Percentiles rank a stretch among this genome's conserved stretches.
Evolutionary conservation across 2,329 filamentous ascomycete genomes (phyloP).

Genomic region (Atkinsonella texensis): DNA sequence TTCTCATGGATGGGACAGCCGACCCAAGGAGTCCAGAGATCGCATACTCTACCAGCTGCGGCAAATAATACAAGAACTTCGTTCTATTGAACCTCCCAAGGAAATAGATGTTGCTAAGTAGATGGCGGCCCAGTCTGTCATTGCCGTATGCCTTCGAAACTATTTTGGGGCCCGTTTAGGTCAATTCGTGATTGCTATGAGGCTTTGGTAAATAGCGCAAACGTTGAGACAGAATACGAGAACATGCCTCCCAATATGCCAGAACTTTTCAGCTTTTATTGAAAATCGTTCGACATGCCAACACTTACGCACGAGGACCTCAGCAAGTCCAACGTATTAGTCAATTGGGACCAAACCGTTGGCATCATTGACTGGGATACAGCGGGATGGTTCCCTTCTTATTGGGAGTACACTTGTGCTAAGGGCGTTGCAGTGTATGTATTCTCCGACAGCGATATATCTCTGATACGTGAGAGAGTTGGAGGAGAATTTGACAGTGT

Average conservation of each 20-base stretch:
- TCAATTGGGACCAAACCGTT: slow-evolving; percentile 23
- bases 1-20: slow-evolving; percentile 6
- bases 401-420: slow-evolving; percentile 21
- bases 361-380: slow-evolving; percentile 30
- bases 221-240: slow-evolving; percentile 9
- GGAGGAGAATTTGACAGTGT: too few relatives aligned
- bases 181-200: slow-evolving; percentile 19
- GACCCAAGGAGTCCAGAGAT: slow-evolving; percentile 5
- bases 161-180: slow-evolving; percentile 14
- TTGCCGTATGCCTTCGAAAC: slow-evolving; percentile 14
- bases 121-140: slow-evolving; percentile 15
- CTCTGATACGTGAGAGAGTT: too few relatives aligned
- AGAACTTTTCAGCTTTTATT: slow-evolving; percentile 22
- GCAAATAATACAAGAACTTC: slow-evolving; percentile 12
- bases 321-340: slow-evolving; percentile 30
- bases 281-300: slow-evolving; percentile 19
- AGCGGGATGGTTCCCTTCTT: slow-evolving; percentile 20
- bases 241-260: slow-evolving; percentile 11
- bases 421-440: too few relatives aligned
- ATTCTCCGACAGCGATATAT: too few relatives aligned
- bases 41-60: slow-evolving; percentile 14
- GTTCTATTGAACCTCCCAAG: slow-evolving; percentile 11
- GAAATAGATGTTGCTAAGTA: slow-evolving; percentile 12
- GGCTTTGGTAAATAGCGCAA: slow-evolving; percentile 16
- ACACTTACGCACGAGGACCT: slow-evolving; percentile 36